Evolutionary conservation across 2,329 filamentous ascomycete genomes (phyloP).

Genomic region (Penicillium sp.): DNA sequence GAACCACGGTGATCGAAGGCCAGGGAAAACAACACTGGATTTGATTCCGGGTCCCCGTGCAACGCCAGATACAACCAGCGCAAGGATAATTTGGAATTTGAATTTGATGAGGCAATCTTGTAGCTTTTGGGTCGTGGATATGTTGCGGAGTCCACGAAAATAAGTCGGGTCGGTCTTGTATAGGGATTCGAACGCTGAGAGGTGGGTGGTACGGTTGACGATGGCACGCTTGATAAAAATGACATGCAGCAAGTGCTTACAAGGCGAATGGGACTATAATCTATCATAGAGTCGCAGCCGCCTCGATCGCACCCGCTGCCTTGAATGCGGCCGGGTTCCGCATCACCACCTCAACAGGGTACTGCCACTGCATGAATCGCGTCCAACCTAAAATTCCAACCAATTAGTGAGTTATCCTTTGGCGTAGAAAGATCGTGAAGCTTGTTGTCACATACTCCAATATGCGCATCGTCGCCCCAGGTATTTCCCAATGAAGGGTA

Average conservation of each 20-base stretch:
- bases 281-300: conserved; percentile 44
- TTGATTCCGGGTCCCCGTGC: not conserved
- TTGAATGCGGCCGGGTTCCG: conserved; percentile 64
- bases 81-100: not conserved
- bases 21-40: not conserved
- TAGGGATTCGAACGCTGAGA: not conserved
- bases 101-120: not conserved
- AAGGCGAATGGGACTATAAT: not conserved
- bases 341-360: conserved; percentile 70
- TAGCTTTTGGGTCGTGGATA: not conserved
- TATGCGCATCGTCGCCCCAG: conserved; percentile 93
- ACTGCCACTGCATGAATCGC: conserved; percentile 92
- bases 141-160: conserved; percentile 2
- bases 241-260: not conserved
- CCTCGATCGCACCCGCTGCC: conserved; percentile 62
- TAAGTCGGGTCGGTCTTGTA: conserved; percentile 3
- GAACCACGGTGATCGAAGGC: not conserved
- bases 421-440: not conserved
- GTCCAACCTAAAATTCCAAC: conserved; percentile 68
- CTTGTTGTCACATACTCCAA: conserved; percentile 66
- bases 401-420: conserved; percentile 7
- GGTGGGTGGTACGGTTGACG: not conserved
- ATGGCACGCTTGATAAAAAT: not conserved
- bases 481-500: conserved; percentile 93
- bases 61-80: not conserved